These are phyloP conservation scores for Diplodia sapinea DNA, from an alignment of 2,329 filamentous ascomycete species.

Conservation along the genomic window DNA sequence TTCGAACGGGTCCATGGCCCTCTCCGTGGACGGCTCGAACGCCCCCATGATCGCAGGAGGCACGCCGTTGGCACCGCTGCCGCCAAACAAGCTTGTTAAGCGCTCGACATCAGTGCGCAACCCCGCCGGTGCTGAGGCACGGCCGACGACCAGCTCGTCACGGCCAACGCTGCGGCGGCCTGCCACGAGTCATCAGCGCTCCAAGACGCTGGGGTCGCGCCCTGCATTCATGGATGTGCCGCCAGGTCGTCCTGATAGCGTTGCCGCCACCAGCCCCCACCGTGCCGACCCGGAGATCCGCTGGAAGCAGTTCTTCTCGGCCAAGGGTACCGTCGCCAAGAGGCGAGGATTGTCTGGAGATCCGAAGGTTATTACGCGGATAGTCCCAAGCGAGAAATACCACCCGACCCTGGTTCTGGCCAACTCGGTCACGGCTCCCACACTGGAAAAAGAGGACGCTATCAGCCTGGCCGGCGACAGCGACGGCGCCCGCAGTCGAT, in stretches of 20 bases:
- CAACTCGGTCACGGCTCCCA: constrained; percentile 43
- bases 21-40: constrained; percentile 60
- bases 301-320: constrained; percentile 48
- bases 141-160: constrained; percentile 62
- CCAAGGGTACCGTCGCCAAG: constrained; percentile 46
- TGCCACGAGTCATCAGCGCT: constrained; percentile 79
- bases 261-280: constrained; percentile 16
- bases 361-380: constrained; percentile 50
- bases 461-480: constrained; percentile 48
- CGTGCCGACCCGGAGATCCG: constrained; percentile 34
- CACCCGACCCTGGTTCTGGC: constrained; percentile 58
- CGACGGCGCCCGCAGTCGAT: constrained; percentile 47
- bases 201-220: constrained; percentile 69
- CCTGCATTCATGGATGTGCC: constrained; percentile 43
- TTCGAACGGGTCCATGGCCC: constrained; percentile 63
- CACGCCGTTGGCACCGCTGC: constrained; percentile 49
- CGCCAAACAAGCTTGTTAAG: constrained; percentile 80
- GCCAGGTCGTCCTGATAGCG: constrained; percentile 34
- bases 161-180: constrained; percentile 72
- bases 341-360: constrained; percentile 49
- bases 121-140: constrained; percentile 52
- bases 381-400: constrained; percentile 52
- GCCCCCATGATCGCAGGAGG: constrained; percentile 64
- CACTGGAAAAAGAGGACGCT: constrained; percentile 46
- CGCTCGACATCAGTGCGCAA: constrained; percentile 65